Evolutionary conservation across 148 eudicot species (phyloP), one percentile per base, ranked within the genome.

Genomic region (Simmondsia chinensis): DNA sequence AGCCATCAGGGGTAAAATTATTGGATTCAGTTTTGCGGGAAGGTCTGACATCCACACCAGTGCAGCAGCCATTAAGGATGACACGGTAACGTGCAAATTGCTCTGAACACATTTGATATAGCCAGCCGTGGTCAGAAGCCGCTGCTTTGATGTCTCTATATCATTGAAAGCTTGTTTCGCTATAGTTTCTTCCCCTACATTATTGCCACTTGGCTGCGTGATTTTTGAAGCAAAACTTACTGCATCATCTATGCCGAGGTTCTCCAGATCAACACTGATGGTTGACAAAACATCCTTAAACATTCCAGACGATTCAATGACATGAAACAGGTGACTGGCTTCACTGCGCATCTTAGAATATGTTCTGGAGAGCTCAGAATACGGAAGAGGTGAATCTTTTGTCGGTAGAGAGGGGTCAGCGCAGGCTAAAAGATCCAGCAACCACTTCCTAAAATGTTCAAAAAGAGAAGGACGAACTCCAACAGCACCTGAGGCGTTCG

Each of bases 101-200:
- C 59, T 59, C 80, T 93, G 99, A 35, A 93, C 94, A 66, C 99
- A 86, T 69, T 86, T 93, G 48, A 93, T 59, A 66, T 93, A 93
- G 46, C 99, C 94, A 34, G 96, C 52, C 46, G 99, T 93, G 12
- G 87, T 63, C 64, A 86, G 50, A 60, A 93, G 77, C 32, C 84
- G 68, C 43, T 82, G 99, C 57, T 71, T 93, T 34, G 75, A 56
- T 7, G 86, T 74, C 70, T 87, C 95, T 30, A 75, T 65, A 33
- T 86, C 96, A 59, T 80, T 82, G 52, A 62, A 34, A 38, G 56
- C 54, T 36, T 43, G 60, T 35, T 59, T 68, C 16, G 52, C 81
- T 7, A 26, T 65, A 30, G 71, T 59, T 43, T 58, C 76, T 42
- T 48, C 77, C 19, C 60, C 80, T 4, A 42, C 50, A 37, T 58